phyloP scores from a whole-genome alignment of 2,329 filamentous ascomycete genomes.

The Chaetomiaceae sp. region DNA sequence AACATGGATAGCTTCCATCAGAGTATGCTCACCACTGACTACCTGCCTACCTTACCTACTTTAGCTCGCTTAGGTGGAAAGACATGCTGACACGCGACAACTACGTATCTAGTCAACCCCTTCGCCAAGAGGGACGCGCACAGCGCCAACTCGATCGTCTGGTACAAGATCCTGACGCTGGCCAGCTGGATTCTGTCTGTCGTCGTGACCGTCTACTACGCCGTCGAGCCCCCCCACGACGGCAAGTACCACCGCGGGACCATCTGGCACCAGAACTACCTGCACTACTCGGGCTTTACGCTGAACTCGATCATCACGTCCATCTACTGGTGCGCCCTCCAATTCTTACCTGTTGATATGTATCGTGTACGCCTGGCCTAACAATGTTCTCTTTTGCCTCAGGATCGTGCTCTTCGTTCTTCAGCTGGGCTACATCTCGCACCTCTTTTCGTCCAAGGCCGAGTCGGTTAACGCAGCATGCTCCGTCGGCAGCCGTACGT shows the following conservation, averaged over 20 bases:
- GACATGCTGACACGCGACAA: constrained; percentile 5
- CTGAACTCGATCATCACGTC: constrained; percentile 60
- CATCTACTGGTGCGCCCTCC: constrained; percentile 72
- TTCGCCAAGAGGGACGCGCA: constrained; percentile 68
- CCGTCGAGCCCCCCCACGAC: constrained; percentile 58
- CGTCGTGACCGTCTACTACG: constrained; percentile 70
- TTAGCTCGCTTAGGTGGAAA: too few species aligned
- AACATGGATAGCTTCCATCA: constrained; percentile 19
- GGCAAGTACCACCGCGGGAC: constrained; percentile 53
- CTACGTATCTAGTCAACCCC: constrained; percentile 59
- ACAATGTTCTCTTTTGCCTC: too few species aligned
- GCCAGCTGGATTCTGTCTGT: constrained; percentile 71
- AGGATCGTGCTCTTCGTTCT: constrained; percentile 70
- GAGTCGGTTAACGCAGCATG: constrained; percentile 64
- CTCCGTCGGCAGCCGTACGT: constrained; percentile 57
- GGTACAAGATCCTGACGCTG: constrained; percentile 72
- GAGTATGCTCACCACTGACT: background rate
- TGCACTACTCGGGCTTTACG: constrained; percentile 66
- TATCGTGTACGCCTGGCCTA: too few species aligned
- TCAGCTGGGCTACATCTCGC: constrained; percentile 69
- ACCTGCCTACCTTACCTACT: too few species aligned
- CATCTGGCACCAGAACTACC: constrained; percentile 71
- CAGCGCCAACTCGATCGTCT: constrained; percentile 53
- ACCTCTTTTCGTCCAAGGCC: constrained; percentile 66
- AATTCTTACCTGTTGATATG: too few species aligned